Base-by-base conservation (phyloP, 1,284 basidiomycete species). In the Trichosporon asahii region DNA sequence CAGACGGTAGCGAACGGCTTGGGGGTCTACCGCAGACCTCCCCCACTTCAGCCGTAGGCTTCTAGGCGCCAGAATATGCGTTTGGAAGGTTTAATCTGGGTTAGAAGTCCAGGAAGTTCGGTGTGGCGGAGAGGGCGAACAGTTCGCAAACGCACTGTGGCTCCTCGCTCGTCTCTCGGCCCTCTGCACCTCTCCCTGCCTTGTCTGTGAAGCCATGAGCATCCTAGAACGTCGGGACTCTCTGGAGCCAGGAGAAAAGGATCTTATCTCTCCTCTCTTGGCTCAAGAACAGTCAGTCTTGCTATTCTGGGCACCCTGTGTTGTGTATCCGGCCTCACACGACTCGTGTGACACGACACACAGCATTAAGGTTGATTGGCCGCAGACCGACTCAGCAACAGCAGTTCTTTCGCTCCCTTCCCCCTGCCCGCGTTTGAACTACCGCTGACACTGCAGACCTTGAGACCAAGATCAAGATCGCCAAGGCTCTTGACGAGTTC, bases 401-500 rank as follows among this genome's bases (percentile, higher is more conserved):
- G 37, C 15, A 40, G 37, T 40, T 14, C 4, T 4, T 14, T 12
- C 15, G 8, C 37, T 40, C 37, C 37, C 12, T 40, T 6, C 40
- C 40, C 40, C 40, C 40, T 44, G n/a, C 15, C 15, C 35, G 5
- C 27, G 29, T 18, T 61, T 31, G 57, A n/a, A 18, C 57, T 8
- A 4, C 8, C n/a, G 27, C 44, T 63, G 55, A 69, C 67, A 57
- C 31, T 44, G 8, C 66, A 73, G 73, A 74, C 84, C 95, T 94
- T 82, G 95, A 97, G 88, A 99, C 95, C 86, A 99, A 99, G 89
- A 98, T 98, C 84, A 95, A 95, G 83, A 99, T 99, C 78, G 97
- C 97, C 77, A 95, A 91, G 87, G 95, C 81, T 77, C 89, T 97
- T 68, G 95, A 97, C 87, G 94, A 94, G 66, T 98, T 98, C 80